phyloP scores from a whole-genome alignment of 2,329 filamentous ascomycete species.

The Cladobotryum protrusum region DNA sequence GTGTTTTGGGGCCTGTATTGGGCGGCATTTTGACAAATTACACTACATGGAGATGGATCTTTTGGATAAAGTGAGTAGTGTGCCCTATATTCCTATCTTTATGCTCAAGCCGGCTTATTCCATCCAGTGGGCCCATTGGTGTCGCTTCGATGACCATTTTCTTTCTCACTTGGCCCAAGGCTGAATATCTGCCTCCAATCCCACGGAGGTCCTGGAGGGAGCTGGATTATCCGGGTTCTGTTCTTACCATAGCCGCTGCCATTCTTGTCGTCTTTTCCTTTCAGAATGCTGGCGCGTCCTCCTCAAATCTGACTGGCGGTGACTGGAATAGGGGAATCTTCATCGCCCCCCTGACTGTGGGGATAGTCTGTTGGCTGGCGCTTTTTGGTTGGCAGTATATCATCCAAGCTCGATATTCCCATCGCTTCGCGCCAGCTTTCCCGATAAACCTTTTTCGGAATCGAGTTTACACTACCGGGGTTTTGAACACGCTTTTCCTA shows the following conservation, averaged over 20 bases:
- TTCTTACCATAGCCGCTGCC: neutral
- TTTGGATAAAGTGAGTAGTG: too few species aligned
- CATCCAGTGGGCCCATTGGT: too few species aligned
- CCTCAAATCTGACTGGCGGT: neutral
- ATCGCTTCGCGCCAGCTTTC: neutral
- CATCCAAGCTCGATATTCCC: neutral
- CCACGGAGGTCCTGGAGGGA: neutral
- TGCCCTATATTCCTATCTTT: too few species aligned
- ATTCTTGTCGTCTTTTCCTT: neutral
- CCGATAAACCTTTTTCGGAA: neutral
- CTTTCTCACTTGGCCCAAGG: too few species aligned
- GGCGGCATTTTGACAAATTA: constrained; percentile 12
- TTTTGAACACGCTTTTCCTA: neutral
- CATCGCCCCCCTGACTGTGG: constrained; percentile 5
- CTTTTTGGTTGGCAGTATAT: constrained; percentile 6
- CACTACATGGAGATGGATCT: too few species aligned
- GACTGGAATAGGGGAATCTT: constrained; percentile 18
- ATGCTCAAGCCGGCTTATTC: too few species aligned
- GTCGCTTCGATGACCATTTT: too few species aligned
- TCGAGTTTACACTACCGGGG: neutral
- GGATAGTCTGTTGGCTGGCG: constrained; percentile 9
- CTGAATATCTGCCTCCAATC: neutral
- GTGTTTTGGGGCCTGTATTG: constrained; percentile 16
- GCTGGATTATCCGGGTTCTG: neutral
- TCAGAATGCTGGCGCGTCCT: neutral